These are phyloP conservation scores for Arxiozyma telluris DNA, from an alignment of 1,139 yeast species.

Conservation along the genomic window DNA sequence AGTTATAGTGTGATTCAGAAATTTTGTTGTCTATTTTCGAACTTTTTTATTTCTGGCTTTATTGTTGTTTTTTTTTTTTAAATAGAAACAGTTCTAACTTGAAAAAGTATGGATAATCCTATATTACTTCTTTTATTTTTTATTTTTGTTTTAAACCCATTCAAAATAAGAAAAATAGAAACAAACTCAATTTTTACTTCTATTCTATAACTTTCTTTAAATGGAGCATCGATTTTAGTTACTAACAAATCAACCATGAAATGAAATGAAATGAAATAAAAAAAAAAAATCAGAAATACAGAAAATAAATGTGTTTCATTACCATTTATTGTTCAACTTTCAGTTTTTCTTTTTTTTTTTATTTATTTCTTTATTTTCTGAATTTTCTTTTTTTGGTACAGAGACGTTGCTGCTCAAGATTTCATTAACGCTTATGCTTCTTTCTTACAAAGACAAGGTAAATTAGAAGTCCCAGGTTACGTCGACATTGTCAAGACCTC, in stretches of 20 bases:
- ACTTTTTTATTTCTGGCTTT: no score
- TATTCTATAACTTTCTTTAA: neutral
- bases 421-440: conserved; percentile 99
- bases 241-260: conserved; percentile 15
- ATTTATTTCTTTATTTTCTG: conserved; percentile 12
- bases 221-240: conserved; percentile 3
- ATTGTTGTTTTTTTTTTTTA: no score
- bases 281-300: no score
- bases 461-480: conserved; percentile 99
- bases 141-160: neutral
- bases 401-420: conserved; percentile 99
- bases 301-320: neutral
- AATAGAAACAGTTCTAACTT: no score
- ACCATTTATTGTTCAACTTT: neutral
- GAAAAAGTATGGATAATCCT: conserved; percentile 1
- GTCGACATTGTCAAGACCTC: conserved; percentile 99
- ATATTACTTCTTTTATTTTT: neutral
- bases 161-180: no score
- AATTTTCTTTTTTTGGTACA: no score
- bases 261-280: no score
- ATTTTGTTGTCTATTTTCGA: no score
- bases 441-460: conserved; percentile 99
- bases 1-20: conserved; percentile 2
- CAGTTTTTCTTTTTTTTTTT: neutral
- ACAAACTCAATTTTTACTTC: neutral